phyloP scores from a whole-genome alignment of 306 rosid genomes.

The Vicia faba region DNA sequence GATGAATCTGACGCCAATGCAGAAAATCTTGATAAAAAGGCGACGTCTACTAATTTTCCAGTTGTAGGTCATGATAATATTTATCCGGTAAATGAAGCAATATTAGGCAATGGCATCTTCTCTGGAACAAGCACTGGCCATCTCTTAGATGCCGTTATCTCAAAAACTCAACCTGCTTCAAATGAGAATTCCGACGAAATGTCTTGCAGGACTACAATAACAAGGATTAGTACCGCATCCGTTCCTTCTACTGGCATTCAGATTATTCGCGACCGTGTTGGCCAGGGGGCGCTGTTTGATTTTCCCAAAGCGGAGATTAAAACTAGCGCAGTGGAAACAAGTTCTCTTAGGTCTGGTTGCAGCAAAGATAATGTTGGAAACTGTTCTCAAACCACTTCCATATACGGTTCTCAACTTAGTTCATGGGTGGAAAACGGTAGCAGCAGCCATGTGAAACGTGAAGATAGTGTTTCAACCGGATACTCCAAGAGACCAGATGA shows the following conservation, averaged over 20 bases:
- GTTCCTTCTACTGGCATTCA: slow-evolving; percentile 54
- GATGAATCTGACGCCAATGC: slow-evolving; percentile 36
- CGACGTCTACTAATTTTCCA: slow-evolving; percentile 34
- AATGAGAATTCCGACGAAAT: slow-evolving; percentile 75
- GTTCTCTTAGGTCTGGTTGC: slow-evolving; percentile 64
- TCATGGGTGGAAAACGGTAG: slow-evolving; percentile 83
- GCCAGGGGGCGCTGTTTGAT: slow-evolving; percentile 45
- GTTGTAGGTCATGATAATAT: slow-evolving; percentile 45
- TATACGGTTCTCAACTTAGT: slow-evolving; percentile 78
- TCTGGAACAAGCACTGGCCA: slow-evolving; percentile 58
- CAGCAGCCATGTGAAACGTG: slow-evolving; percentile 63
- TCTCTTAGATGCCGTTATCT: slow-evolving; percentile 94
- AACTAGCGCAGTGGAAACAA: slow-evolving; percentile 51
- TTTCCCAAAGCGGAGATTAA: slow-evolving; percentile 52
- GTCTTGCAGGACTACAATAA: slow-evolving; percentile 78
- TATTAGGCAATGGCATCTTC: slow-evolving; percentile 51
- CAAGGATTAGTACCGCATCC: slow-evolving; percentile 68
- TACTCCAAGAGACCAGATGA: slow-evolving; percentile 87
- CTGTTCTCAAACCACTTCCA: slow-evolving; percentile 68
- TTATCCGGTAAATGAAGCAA: slow-evolving; percentile 44
- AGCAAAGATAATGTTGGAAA: slow-evolving; percentile 59
- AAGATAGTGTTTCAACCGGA: slow-evolving; percentile 78
- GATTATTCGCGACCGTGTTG: slow-evolving; percentile 48
- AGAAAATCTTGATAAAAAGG: slow-evolving; percentile 39
- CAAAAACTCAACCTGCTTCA: slow-evolving; percentile 54